Base-by-base conservation (phyloP, 768 basidiomycete genomes). In the Mrakia hoshinonis region DNA sequence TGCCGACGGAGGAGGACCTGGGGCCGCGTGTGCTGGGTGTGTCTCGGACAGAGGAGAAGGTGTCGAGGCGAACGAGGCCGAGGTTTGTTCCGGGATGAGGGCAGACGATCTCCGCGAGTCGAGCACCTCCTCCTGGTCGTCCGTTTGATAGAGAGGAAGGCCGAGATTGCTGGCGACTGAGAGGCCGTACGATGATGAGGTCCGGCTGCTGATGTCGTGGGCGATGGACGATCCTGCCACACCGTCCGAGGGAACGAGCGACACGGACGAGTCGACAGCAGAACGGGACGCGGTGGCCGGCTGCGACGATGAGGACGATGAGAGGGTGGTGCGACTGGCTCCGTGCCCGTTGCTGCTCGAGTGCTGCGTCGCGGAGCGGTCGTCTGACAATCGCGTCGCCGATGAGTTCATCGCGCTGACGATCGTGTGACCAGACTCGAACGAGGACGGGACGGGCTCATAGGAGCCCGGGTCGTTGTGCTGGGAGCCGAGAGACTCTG, bases 121-220 rank as follows among this genome's bases (percentile, higher is more conserved):
- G 55, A 68, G 67, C 18, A 43, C 18, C 67, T 68, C 67, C 29
- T 68, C 67, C 9, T 26, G 34, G 22, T 68, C 43, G 13, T 26
- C 31, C 9, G 55, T 2, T 39, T 13, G 6, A 22, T 34, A 36
- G 4, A 36, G 20, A 9, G 58, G 34, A 15, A 38, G 12, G 4
- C 34, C 34, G 3, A 61, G 34, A 9, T 4, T 39, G 31, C 31
- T 61, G 34, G 31, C 22, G 34, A 61, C 34, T 39, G 31, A 31
- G 22, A 36, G 12, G 12, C 58, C 58, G 34, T 61, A 61, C 5
- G 58, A 61, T 9, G 34, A 61, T 0, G 58, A 61, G 7, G 18
- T 61, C 34, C 58, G 12, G 58, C 58, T 61, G 20, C 58, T 61
- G 15, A 34, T 36, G 11, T 61, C 34, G 36, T n/a, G 58, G 11